Conservation (phyloP, 257 asterid species). For the Rehmannia glutinosa region DNA sequence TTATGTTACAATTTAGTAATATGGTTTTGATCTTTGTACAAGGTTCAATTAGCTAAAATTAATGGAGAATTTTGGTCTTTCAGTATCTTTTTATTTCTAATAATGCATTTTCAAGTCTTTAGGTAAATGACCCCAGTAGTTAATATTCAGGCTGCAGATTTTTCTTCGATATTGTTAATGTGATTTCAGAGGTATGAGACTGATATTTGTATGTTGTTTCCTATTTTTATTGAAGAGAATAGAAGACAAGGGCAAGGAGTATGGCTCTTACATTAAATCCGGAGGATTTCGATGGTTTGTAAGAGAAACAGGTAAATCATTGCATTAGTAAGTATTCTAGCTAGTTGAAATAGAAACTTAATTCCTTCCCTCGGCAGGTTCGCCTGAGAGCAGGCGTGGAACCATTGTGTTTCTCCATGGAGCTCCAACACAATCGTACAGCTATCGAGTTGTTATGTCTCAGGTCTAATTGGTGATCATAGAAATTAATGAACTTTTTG, state of each 20-base stretch:
- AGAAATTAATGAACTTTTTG: constrained; percentile 4
- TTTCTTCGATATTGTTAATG: background rate
- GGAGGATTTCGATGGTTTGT: constrained; percentile 95
- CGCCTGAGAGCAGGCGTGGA: constrained; percentile 70
- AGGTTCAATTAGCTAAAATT: too few relatives aligned
- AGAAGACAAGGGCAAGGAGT: constrained; percentile 85
- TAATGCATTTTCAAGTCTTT: too few relatives aligned
- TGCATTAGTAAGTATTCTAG: background rate
- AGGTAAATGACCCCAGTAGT: background rate
- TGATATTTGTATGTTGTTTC: constrained; percentile 10
- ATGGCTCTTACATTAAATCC: constrained; percentile 64
- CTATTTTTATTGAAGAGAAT: constrained; percentile 45
- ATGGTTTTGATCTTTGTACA: too few relatives aligned
- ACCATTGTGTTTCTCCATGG: constrained; percentile 92
- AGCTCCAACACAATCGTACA: constrained; percentile 94
- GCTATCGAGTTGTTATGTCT: constrained; percentile 94
- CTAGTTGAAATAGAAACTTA: background rate
- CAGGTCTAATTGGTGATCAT: constrained; percentile 50
- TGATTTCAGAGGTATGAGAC: constrained; percentile 9
- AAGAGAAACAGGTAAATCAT: constrained; percentile 78
- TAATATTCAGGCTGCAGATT: too few relatives aligned
- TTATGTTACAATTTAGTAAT: too few relatives aligned
- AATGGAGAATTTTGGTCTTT: too few relatives aligned
- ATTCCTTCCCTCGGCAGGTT: constrained; percentile 48
- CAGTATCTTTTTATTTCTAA: too few relatives aligned